Percentiles rank a stretch among this genome's conserved stretches.
These are phyloP conservation scores for Ceratobasidium sp. DNA, from an alignment of 1,284 basidiomycete species.

Conservation along the genomic window DNA sequence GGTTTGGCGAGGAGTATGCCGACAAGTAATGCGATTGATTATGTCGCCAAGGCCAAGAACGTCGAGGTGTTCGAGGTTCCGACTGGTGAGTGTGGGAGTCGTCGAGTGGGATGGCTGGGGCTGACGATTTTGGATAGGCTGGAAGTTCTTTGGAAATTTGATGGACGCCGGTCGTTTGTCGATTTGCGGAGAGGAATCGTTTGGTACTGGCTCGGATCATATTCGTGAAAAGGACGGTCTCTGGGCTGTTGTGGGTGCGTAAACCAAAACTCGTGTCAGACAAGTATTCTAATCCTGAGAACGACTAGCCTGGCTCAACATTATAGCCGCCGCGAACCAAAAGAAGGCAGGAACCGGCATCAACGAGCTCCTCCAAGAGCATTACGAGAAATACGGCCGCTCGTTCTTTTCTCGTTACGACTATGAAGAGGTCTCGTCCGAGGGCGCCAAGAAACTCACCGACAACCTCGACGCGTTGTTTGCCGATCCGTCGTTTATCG, in stretches of 20 bases:
- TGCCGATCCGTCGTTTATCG: constrained; percentile 57
- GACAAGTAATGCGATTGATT: constrained; percentile 95
- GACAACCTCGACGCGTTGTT: constrained; percentile 78
- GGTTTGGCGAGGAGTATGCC: constrained; percentile 97
- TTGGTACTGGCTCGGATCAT: constrained; percentile 99
- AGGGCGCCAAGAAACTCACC: constrained; percentile 88
- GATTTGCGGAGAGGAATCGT: constrained; percentile 98
- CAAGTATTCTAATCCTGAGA: too few species aligned
- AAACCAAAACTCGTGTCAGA: too few species aligned
- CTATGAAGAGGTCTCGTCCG: constrained; percentile 96
- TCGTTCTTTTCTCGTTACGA: constrained; percentile 99
- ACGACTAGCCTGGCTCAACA: constrained; percentile 91
- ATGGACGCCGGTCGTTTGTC: constrained; percentile 98
- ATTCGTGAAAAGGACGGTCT: constrained; percentile 99
- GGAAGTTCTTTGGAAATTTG: constrained; percentile 99
- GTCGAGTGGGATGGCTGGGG: too few species aligned
- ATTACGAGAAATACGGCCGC: constrained; percentile 94
- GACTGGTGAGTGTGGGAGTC: constrained; percentile 77
- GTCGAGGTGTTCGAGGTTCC: constrained; percentile 96
- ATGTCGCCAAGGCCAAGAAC: constrained; percentile 94
- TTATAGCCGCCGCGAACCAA: constrained; percentile 91
- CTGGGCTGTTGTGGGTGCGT: constrained; percentile 90
- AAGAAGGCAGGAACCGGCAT: constrained; percentile 81
- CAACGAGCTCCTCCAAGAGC: constrained; percentile 84
- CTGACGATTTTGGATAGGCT: constrained; percentile 73